These are phyloP conservation scores for Ramaria sp. DNA, from an alignment of 768 basidiomycete genomes.

Conservation along the genomic window DNA sequence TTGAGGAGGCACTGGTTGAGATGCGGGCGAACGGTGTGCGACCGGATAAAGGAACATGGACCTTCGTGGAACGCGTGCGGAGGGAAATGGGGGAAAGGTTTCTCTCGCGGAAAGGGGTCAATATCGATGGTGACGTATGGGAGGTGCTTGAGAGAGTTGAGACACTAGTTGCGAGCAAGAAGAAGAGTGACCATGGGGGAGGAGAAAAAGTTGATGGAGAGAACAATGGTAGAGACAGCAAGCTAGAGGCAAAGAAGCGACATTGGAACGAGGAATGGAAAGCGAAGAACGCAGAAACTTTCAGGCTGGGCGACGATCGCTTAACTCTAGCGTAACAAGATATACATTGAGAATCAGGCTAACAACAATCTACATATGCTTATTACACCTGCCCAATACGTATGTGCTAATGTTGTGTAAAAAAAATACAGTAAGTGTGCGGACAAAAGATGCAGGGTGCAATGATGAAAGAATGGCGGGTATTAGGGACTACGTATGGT, in stretches of 20 bases:
- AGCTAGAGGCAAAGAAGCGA: background rate
- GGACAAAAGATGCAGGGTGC: background rate
- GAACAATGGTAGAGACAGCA: background rate
- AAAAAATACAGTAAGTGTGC: background rate
- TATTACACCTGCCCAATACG: background rate
- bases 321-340: background rate
- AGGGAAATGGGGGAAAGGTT: conserved; percentile 49
- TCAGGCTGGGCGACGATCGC: background rate
- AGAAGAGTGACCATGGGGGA: conserved; percentile 11
- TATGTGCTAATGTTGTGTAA: background rate
- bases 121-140: conserved; percentile 40
- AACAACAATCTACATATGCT: background rate
- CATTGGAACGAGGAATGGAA: conserved; percentile 1
- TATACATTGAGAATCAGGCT: no score
- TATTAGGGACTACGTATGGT: background rate
- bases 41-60: conserved; percentile 47
- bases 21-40: conserved; percentile 75
- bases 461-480: background rate
- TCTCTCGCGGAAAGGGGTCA: conserved; percentile 38
- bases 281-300: background rate
- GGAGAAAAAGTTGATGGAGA: background rate
- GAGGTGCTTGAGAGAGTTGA: conserved; percentile 42
- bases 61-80: conserved; percentile 50
- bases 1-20: conserved; percentile 63
- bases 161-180: conserved; percentile 22